Base-by-base conservation (phyloP, 75 land plant species). In the Azolla pinnata region DNA sequence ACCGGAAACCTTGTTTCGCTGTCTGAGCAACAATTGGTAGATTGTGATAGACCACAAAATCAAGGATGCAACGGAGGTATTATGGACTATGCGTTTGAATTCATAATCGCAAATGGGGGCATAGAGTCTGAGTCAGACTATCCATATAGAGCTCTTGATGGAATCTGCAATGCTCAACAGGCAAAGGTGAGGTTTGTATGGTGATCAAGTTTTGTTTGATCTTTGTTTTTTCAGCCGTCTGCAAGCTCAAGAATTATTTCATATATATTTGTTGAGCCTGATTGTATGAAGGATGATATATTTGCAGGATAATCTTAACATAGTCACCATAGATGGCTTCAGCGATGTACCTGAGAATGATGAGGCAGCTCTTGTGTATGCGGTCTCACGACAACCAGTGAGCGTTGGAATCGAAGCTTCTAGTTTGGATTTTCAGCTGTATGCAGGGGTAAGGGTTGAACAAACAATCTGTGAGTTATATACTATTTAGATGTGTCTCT, bases 71-170 rank as follows among this genome's bases (percentile, higher is more conserved):
- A 70, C 12, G 78, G 78, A 26, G 79, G 79, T 1, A 49, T 61
- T 1, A 76, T 76, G 79, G 71, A 72, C 24, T 48, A 60, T 19
- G 79, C 79, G 0, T 76, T 76, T 26, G 65, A 62, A 16, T 85
- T 62, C 45, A 82, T 85, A 29, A 56, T 75, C 21, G 35, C 67
- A 30, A 79, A 65, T 50, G 86, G 86, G 3, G 89, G 89, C 0
- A 65, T 85, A 29, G 75, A 68, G 62, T 79, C 76, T 18, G 89
- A 82, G 35, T 45, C 33, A 4, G 83, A 83, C 49, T 86, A 86
- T 44, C 90, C 87, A 4, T 84, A 81, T 73, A 61, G 2, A 21
- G 59, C 50, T 0, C 25, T 1, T 18, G 56, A 32, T 21, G 35
- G 60, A 8, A 30, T 21, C 5, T 58, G 60, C 34, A 34, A 58